Conservation (phyloP, 352 stramenopile genomes). For the Globisporangium uncinulatum region DNA sequence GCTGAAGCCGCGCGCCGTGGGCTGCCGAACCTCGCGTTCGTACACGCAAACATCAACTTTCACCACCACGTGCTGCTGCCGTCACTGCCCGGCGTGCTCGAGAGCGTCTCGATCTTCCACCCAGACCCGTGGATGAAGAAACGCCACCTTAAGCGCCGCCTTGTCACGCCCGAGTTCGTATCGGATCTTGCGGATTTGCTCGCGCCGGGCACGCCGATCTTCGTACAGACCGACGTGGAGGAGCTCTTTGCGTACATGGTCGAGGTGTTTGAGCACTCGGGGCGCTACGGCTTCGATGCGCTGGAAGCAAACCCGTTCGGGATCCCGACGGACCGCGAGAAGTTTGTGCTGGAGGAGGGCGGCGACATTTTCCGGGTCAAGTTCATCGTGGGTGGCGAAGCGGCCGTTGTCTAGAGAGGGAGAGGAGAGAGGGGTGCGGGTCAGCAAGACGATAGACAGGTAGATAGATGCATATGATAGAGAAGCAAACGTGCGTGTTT, state of each 20-base stretch:
- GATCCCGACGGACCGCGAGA: slow-evolving; percentile 70
- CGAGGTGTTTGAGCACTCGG: slow-evolving; percentile 60
- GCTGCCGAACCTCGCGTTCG: slow-evolving; percentile 62
- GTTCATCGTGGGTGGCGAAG: slow-evolving; percentile 26
- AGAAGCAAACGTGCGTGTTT: neutral
- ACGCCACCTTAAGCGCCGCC: slow-evolving; percentile 71
- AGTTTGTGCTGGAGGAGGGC: slow-evolving; percentile 52
- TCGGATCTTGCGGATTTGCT: slow-evolving; percentile 51
- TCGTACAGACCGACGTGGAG: slow-evolving; percentile 76
- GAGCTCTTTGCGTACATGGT: slow-evolving; percentile 85
- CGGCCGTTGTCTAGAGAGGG: neutral
- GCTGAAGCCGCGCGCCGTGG: slow-evolving; percentile 31
- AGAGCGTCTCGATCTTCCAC: slow-evolving; percentile 85
- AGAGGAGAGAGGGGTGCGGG: neutral
- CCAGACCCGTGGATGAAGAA: slow-evolving; percentile 90
- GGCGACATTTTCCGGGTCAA: slow-evolving; percentile 69
- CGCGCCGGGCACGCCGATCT: slow-evolving; percentile 50
- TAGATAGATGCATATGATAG: neutral
- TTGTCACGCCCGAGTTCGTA: slow-evolving; percentile 71
- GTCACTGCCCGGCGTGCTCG: slow-evolving; percentile 43
- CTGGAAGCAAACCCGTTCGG: slow-evolving; percentile 52
- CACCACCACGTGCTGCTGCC: slow-evolving; percentile 56
- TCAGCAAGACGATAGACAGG: neutral
- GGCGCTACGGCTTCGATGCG: slow-evolving; percentile 31
- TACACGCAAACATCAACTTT: slow-evolving; percentile 86